Base-by-base conservation (phyloP, 1,284 basidiomycete species). In the Tilletia caries region DNA sequence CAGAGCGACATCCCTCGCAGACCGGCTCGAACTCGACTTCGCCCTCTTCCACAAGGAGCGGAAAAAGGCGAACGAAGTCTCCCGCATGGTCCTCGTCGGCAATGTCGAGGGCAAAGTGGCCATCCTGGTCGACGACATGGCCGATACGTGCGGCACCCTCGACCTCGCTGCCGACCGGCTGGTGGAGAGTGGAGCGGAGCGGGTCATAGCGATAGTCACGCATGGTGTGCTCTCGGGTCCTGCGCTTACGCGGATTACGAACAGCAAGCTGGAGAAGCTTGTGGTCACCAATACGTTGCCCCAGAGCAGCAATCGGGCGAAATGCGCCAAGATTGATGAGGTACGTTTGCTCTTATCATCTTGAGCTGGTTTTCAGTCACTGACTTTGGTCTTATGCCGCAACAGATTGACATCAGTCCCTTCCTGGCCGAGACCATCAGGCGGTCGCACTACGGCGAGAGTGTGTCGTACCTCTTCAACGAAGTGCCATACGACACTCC, bases 1-100 rank as follows among this genome's bases (percentile, higher is more conserved):
- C 84, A 96, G 94, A 79, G 96, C 95, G 25, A 98, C 96, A 13
- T 94, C 94, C 37, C 95, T 99, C 76, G 96, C 96, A 20, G 96
- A 98, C 85, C 90, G 93, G 65, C 87, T 98, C 70, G 93, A 95
- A 65, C 91, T 98, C 76, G 96, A 98, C 83, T 98, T 99, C 86
- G 96, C 96, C 37, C 87, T 99, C 69, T 98, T 98, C 88, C 96
- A 99, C 89, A 99, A 99, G 85, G 96, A 99, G 85, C 91, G 96
- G 71, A 98, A 98, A 86, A 98, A 96, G 87, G 96, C 95, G 48
- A 98, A 98, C 85, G 93, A 98, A 81, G 95, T 99, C 25, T 97
- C 95, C 66, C 90, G 96, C 70, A 99, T 99, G 96, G 90, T 98
- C 64, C 89, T 99, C 66, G 96, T 99, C 71, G 96, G 96, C 4